Evolutionary conservation across 176 grass and related monocot species (phyloP).

Genomic region (bread wheat (Triticum aestivum)): IWGSC_CS_RefSeq_v2.1 NC_057801.1:775400500-775400999

Average conservation of each 20-base stretch:
- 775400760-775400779: background rate
- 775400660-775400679: background rate
- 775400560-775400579: background rate
- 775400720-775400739: background rate
- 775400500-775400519: background rate
- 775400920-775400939: background rate
- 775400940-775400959: background rate
- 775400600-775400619: background rate
- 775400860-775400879: background rate
- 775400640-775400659: background rate
- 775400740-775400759: background rate
- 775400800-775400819: background rate
- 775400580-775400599: background rate
- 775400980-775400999: too few species aligned
- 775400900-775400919: background rate
- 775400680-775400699: background rate
- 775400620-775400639: background rate
- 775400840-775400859: background rate
- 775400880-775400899: background rate
- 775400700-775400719: background rate
- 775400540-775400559: background rate
- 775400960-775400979: background rate
- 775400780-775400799: background rate
- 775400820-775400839: background rate
- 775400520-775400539: background rate